phyloP scores from a whole-genome alignment of 805 yeast genomes.

The Teunomyces tritomae region DNA sequence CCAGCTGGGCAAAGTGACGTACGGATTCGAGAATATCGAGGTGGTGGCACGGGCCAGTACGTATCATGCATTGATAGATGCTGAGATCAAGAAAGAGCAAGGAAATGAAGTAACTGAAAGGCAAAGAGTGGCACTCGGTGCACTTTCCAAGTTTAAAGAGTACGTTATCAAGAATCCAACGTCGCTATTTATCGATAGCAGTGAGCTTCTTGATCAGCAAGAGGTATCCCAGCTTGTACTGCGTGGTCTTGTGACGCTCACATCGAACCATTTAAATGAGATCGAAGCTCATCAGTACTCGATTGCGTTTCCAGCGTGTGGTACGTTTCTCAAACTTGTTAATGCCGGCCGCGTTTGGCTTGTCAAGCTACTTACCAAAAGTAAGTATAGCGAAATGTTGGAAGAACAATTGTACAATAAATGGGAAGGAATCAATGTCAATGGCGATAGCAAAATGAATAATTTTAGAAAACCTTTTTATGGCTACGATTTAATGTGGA shows the following conservation, averaged over 20 bases:
- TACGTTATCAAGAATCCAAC: conserved; percentile 25
- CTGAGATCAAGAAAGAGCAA: conserved; percentile 10
- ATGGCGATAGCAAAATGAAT: conserved; percentile 30
- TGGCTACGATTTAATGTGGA: conserved; percentile 51
- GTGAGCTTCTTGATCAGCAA: conserved; percentile 18
- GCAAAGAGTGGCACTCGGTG: not conserved
- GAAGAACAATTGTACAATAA: conserved; percentile 41
- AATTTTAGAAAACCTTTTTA: conserved; percentile 46
- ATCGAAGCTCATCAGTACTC: conserved; percentile 40
- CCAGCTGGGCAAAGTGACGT: conserved; percentile 36
- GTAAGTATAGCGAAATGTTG: conserved; percentile 41
- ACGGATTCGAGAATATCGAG: conserved; percentile 44
- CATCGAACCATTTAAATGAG: conserved; percentile 43
- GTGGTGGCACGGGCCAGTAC: conserved; percentile 26
- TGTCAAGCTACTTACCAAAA: conserved; percentile 33
- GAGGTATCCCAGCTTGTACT: conserved; percentile 33
- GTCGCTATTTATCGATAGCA: conserved; percentile 22
- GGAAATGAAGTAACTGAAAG: conserved; percentile 4
- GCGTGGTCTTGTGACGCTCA: conserved; percentile 44
- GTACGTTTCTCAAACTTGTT: conserved; percentile 44
- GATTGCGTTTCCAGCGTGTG: conserved; percentile 50
- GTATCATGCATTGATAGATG: conserved; percentile 20
- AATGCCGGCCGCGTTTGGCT: conserved; percentile 45
- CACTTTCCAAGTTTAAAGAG: conserved; percentile 20
- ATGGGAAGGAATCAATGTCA: conserved; percentile 41